Conservation (phyloP, 2,329 filamentous ascomycete genomes). For the Fusarium longipes region DNA sequence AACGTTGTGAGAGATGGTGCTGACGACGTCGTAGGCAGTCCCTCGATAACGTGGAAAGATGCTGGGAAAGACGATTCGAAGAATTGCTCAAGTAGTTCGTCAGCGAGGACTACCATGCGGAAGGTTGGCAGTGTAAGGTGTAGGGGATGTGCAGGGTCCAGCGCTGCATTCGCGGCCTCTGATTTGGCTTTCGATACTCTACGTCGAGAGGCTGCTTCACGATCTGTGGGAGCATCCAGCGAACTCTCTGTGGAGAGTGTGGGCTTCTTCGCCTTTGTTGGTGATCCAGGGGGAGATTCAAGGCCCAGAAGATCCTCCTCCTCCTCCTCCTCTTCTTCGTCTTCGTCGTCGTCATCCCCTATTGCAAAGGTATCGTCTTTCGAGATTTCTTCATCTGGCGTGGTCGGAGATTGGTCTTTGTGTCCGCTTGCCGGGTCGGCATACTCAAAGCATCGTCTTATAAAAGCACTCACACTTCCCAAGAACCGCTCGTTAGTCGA, state of each 20-base stretch:
- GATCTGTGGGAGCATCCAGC: slow-evolving; percentile 20
- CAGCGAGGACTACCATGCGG: slow-evolving; percentile 96
- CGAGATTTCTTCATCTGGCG: slow-evolving; percentile 39
- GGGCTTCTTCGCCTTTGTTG: slow-evolving; percentile 57
- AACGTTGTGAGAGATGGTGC: slow-evolving; percentile 85
- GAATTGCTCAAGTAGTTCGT: slow-evolving; percentile 95
- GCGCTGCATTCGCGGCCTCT: slow-evolving; percentile 85
- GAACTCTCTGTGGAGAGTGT: slow-evolving; percentile 54
- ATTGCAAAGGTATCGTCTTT: slow-evolving; percentile 73
- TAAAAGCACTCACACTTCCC: slow-evolving; percentile 94
- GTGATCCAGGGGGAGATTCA: slow-evolving; percentile 58
- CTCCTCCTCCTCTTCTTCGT: slow-evolving; percentile 78
- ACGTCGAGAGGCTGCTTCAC: slow-evolving; percentile 44
- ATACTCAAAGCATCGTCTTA: slow-evolving; percentile 96
- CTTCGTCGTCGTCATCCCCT: slow-evolving; percentile 81
- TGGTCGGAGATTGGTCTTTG: slow-evolving; percentile 48
- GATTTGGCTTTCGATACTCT: slow-evolving; percentile 72
- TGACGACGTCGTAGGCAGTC: slow-evolving; percentile 53
- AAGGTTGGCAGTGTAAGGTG: slow-evolving; percentile 98
- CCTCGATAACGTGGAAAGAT: slow-evolving; percentile 88
- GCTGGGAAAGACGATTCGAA: slow-evolving; percentile 96
- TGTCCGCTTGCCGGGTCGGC: slow-evolving; percentile 83
- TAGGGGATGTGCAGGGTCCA: slow-evolving; percentile 92
- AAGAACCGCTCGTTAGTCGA: slow-evolving; percentile 88
- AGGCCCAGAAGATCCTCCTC: slow-evolving; percentile 71